Evolutionary conservation across 1,139 yeast genomes (phyloP), one percentile per base, ranked within the genome.

Genomic region (Sugiyamaella novakii): DNA sequence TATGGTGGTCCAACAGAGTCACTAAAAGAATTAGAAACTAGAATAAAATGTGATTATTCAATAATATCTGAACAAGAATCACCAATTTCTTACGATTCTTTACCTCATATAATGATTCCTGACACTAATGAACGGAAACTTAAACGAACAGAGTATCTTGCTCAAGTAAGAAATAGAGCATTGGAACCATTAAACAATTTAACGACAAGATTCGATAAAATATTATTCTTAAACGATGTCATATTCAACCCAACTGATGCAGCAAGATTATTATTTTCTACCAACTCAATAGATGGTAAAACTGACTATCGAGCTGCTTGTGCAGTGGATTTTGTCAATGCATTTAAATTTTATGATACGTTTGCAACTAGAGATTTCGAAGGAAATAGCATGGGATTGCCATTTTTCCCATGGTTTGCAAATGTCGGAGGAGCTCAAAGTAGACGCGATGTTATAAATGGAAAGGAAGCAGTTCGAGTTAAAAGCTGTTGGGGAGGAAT

Each of bases 401-500:
- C 56, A 15, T 47, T 53, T 27, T 54, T 29, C 41, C 57, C 57
- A 5, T 54, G 54, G 53, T 54, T 54, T 24, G 37, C 51, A 5
- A 46, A 40, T 15, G 43, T 43, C 10, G 56, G 56, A 14, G 14
- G 31, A 6, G 56, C 49, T 17, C 43, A 47, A 37, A 50, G 54
- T 28, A 25, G 57, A n/a, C 19, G 47, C 8, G 54, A 48, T n/a
- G 57, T 51, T 1, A 39, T 51, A n/a, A 35, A 25, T 12, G 49
- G 49, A 19, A 53, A 51, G 21, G 50, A 49, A 28, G 54, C 55
- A n/a, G 57, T 54, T 4, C 37, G 49, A 8, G 57, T 54, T 18
- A 48, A 43, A 38, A 51, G 55, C 27, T 54, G 57, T 40, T 54
- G 57, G 57, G 53, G 56, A 12, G 57, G 57, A 15, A 54, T 54